Conservation (phyloP, 1,284 basidiomycete genomes). For the Melampsora larici-populina region DNA sequence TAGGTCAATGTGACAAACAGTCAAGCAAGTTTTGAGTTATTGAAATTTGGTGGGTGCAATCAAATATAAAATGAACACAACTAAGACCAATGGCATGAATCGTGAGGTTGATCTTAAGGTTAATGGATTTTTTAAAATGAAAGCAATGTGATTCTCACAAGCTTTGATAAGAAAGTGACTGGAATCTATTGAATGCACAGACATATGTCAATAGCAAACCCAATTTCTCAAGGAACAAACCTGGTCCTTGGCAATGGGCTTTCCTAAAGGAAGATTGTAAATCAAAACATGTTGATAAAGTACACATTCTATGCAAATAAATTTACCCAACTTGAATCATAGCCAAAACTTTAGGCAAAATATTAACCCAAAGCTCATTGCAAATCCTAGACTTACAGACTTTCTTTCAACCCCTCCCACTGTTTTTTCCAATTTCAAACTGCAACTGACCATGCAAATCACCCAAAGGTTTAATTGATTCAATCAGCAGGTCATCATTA, state of each 20-base stretch:
- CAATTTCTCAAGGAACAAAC: constrained; percentile 11
- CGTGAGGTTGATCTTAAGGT: constrained; percentile 34
- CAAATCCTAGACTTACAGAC: neutral
- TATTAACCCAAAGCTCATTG: neutral
- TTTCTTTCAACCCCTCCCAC: neutral
- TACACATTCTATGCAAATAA: too few species aligned
- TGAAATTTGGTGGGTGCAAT: too few species aligned
- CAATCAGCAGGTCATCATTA: neutral
- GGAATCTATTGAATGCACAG: neutral
- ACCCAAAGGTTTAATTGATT: neutral
- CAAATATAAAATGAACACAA: too few species aligned
- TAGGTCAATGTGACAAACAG: too few species aligned
- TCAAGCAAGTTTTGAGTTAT: too few species aligned
- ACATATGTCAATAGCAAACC: constrained; percentile 26
- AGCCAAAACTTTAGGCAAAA: neutral
- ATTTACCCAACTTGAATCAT: neutral
- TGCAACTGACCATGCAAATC: neutral
- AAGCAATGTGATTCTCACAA: neutral
- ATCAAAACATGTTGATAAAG: too few species aligned
- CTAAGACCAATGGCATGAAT: constrained; percentile 33
- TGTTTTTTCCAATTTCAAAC: neutral
- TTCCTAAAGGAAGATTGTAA: constrained; percentile 1
- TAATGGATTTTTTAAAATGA: neutral
- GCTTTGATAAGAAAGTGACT: neutral
- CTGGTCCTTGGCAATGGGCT: constrained; percentile 34